Evolutionary conservation across 208 protist genomes (phyloP).

Genomic region (Leptomonas pyrrhocoris): DNA sequence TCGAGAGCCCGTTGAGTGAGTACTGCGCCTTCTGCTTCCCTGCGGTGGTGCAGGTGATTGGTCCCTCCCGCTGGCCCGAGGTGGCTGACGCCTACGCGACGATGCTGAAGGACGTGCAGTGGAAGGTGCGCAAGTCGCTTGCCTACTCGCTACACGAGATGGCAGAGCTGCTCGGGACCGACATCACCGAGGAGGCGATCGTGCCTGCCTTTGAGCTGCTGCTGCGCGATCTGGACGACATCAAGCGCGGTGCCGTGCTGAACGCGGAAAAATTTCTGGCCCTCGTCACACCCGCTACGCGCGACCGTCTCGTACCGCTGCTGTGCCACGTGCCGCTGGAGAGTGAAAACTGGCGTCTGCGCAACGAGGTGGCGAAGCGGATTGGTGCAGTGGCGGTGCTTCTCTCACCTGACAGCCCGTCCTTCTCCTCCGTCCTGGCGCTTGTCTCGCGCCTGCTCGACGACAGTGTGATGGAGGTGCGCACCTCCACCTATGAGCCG

Average conservation of each 20-base stretch:
- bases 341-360: conserved; percentile 94
- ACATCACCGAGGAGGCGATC: conserved; percentile 86
- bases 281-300: conserved; percentile 53
- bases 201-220: conserved; percentile 93
- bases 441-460: conserved; percentile 83
- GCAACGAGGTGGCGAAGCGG: conserved; percentile 90
- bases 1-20: conserved; percentile 88
- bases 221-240: conserved; percentile 96
- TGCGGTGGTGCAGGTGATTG: conserved; percentile 91
- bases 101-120: conserved; percentile 95
- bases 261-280: conserved; percentile 84
- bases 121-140: conserved; percentile 95
- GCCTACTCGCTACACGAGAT: conserved; percentile 95
- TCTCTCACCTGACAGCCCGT: conserved; percentile 60
- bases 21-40: conserved; percentile 95
- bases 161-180: conserved; percentile 87
- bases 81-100: conserved; percentile 91
- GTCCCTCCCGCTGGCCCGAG: conserved; percentile 85
- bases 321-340: conserved; percentile 86
- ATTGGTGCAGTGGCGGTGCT: conserved; percentile 80
- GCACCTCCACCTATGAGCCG: conserved; percentile 76
- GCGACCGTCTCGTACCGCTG: conserved; percentile 75
- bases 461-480: conserved; percentile 92
- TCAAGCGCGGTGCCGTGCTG: conserved; percentile 93
- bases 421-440: conserved; percentile 58